A percentile compares a stretch with the other conserved stretches of the same genome.
Evolutionary conservation across 495 filamentous ascomycete species (phyloP).

Genomic region (Letharia lupina): DNA sequence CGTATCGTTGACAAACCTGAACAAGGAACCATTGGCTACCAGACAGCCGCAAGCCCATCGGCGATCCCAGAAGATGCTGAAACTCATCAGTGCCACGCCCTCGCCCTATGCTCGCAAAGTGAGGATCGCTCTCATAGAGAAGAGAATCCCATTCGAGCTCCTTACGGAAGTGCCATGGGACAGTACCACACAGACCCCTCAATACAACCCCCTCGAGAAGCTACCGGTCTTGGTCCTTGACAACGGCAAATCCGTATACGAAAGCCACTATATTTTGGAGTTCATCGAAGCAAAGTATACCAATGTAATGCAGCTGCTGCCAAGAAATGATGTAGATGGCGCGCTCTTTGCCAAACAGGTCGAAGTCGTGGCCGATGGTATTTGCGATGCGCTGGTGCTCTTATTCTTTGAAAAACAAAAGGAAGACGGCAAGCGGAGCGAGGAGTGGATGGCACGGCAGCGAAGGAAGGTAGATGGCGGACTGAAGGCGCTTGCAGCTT

Average conservation of each 20-base stretch:
- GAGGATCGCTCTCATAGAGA: conserved; percentile 5
- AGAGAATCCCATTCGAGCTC: conserved; percentile 1
- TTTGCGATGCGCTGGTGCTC: conserved; percentile 15
- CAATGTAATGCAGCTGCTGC: neutral
- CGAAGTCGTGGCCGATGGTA: conserved; percentile 8
- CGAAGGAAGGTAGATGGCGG: conserved; percentile 8
- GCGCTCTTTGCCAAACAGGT: conserved; percentile 15
- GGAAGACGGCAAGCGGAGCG: conserved; percentile 5
- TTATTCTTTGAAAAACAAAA: conserved; percentile 7
- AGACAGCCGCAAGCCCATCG: neutral
- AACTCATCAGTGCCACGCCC: conserved; percentile 11
- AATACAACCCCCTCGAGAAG: conserved; percentile 13
- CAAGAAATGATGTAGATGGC: conserved; percentile 2
- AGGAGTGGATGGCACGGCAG: conserved; percentile 12
- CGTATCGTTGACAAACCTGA: neutral
- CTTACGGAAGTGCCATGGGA: conserved; percentile 10
- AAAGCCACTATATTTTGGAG: conserved; percentile 13
- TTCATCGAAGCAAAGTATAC: conserved; percentile 12
- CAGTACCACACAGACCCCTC: conserved; percentile 14
- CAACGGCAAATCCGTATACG: conserved; percentile 7
- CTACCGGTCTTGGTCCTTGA: conserved; percentile 6
- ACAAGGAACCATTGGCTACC: neutral
- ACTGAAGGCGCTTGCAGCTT: conserved; percentile 8
- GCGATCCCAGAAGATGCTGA: neutral
- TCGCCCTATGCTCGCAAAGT: conserved; percentile 9